Evolutionary conservation across 2,329 filamentous ascomycete genomes (phyloP).

Genomic region (Trematosphaeria pertusa): DNA sequence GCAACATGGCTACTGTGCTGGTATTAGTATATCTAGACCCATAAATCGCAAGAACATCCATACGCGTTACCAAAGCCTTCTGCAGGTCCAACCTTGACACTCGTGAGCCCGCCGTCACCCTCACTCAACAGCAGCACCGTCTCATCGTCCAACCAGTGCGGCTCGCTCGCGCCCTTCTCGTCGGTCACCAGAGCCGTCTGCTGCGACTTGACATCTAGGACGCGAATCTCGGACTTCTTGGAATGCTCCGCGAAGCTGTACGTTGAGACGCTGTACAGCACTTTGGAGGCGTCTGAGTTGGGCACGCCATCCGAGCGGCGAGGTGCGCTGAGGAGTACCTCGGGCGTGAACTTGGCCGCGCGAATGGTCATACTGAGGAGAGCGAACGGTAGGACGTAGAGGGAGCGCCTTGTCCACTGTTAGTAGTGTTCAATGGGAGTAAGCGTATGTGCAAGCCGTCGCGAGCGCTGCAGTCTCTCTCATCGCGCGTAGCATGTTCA

Average conservation of each 20-base stretch:
- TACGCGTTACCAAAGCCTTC: conserved; percentile 44
- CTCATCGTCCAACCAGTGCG: conserved; percentile 78
- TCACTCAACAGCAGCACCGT: conserved; percentile 63
- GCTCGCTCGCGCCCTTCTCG: conserved; percentile 70
- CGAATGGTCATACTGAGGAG: conserved; percentile 68
- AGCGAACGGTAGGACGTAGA: conserved; percentile 2
- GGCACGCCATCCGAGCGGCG: conserved; percentile 73
- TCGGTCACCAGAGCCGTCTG: conserved; percentile 71
- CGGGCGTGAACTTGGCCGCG: conserved; percentile 75
- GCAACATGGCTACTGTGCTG: conserved; percentile 47
- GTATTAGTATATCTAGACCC: conserved; percentile 6
- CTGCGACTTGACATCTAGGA: conserved; percentile 73
- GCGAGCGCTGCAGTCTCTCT: not conserved
- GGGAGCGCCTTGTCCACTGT: conserved; percentile 7
- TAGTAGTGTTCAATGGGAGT: not conserved
- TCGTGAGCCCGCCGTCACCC: conserved; percentile 50
- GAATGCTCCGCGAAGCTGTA: conserved; percentile 82
- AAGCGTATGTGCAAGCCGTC: too few relatives aligned
- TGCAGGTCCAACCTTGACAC: conserved; percentile 42
- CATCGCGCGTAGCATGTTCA: too few relatives aligned
- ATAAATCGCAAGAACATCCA: conserved; percentile 1
- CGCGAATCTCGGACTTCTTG: conserved; percentile 70
- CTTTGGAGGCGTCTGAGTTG: conserved; percentile 69
- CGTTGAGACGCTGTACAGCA: conserved; percentile 73
- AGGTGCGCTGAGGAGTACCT: conserved; percentile 78